Base-by-base conservation (phyloP, 805 yeast genomes). In the Clavispora asparagi region DNA sequence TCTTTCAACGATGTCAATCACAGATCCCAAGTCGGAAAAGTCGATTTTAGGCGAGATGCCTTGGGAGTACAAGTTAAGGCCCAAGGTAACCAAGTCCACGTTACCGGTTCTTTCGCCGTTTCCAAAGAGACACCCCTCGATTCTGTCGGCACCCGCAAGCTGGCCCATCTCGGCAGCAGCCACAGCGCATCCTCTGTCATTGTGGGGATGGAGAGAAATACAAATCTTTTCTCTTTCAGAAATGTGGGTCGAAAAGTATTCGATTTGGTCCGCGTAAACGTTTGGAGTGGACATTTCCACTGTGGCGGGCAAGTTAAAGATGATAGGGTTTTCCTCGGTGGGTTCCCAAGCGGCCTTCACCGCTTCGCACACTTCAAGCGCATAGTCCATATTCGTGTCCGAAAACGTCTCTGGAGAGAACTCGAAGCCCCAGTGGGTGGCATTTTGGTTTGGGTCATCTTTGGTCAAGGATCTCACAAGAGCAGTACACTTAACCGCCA, bases 51-150 rank as follows among this genome's bases (percentile, higher is more conserved):
- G 94, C 23, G 78, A 61, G 33, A 85, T 72, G 45, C 95, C 95
- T 64, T 86, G 92, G 14, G 94, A 85, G 62, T 84, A 86, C 58
- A 86, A 70, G 59, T 86, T 86, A 50, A 86, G 71, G 6, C 89
- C 92, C 43, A 86, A 68, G 1, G 94, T 86, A 29, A 86, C 90
- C 45, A 86, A 68, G 61, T 87, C 94, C 43, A 87, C 95, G 60
- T 86, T 86, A 53, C 95, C 95, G 4, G 95, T 86, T 64, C 95
- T 80, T 71, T 86, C 95, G 55, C 95, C 94, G 59, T 86, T 86
- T 43, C 94, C 95, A 57, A 86, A 86, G 41, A 86, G 67, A 68
- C 92, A 86, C 19, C 95, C 95, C 66, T 86, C 95, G 25, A 86
- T 86, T 64, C 95, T 78, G 63, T 86, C 89, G n/a, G 89, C 95